Base-by-base conservation (phyloP, 148 eudicot species). In the Rhododendron vialii region DNA sequence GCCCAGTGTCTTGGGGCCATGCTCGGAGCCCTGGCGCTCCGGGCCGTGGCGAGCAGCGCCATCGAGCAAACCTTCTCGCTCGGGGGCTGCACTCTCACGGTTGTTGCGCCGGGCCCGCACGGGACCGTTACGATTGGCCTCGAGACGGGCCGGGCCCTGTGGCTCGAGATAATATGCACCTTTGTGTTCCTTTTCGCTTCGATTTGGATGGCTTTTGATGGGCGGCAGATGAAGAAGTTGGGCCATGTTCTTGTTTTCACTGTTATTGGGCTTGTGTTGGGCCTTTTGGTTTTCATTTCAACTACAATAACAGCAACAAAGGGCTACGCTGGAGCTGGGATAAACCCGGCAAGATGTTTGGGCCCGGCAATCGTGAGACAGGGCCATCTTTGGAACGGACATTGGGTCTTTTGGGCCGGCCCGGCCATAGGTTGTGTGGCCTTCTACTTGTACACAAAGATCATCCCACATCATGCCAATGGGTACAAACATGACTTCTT, bases 301-400 rank as follows among this genome's bases (percentile, higher is more conserved):
- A 88, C 92, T 3, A 86, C 90, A 1, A 84, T 91, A 5, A 91
- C 92, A 1, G 67, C 50, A 0, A 83, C 65, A 28, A 90, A 86
- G 76, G 93, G 93, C 15, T 91, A 90, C 14, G 88, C 88, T 1
- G 93, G 93, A 13, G 93, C 89, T 1, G 92, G 92, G 48, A 59
- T 91, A 59, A 91, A 90, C 76, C 93, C 92, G n/a, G 91, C 91
- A 1, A 87, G 93, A 87, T 92, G 93, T 69, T 86, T 92, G 53
- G 93, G 93, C 38, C 90, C 92, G 5, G 91, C 92, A 0, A 78
- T 90, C 35, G 88, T 88, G 7, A 89, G 93, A 85, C 91, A 92
- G 14, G 93, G 92, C 22, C 91, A 91, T 30, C 85, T 91, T 4
- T 91, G 92, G 93, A 82, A 85, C 30, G 89, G 91, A 50, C 93